Evolutionary conservation across 2,329 filamentous ascomycete species (phyloP).

Genomic region (Penicillium sp.): DNA sequence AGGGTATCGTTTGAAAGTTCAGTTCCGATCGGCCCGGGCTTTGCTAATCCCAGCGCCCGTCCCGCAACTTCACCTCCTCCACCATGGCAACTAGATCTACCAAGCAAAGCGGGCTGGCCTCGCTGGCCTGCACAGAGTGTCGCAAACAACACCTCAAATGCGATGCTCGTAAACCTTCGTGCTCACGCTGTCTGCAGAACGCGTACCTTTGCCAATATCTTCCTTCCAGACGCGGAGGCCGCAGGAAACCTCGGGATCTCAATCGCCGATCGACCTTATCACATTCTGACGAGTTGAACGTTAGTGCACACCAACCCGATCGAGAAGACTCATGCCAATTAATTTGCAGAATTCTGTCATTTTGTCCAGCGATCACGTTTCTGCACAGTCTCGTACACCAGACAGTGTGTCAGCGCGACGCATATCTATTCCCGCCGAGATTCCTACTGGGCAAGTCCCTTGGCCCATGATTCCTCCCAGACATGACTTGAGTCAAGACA

Average conservation of each 20-base stretch:
- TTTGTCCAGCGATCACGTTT: background rate
- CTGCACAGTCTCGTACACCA: constrained; percentile 19
- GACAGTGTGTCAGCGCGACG: constrained; percentile 18
- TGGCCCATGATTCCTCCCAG: constrained; percentile 22
- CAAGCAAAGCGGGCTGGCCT: constrained; percentile 29
- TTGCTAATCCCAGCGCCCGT: background rate
- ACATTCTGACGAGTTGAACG: constrained; percentile 10
- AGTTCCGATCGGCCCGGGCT: background rate
- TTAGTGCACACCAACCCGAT: constrained; percentile 2
- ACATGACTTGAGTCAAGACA: constrained; percentile 12
- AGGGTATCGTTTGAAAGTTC: background rate
- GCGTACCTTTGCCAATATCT: constrained; percentile 65
- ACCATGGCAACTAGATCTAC: constrained; percentile 20
- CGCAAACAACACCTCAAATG: constrained; percentile 68
- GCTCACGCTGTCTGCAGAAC: constrained; percentile 61
- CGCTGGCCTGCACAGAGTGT: constrained; percentile 47
- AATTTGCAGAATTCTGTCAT: constrained; percentile 8
- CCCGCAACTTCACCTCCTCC: background rate
- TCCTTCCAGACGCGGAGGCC: constrained; percentile 64
- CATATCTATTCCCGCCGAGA: constrained; percentile 14
- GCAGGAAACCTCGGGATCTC: constrained; percentile 34
- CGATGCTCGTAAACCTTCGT: constrained; percentile 63
- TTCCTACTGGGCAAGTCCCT: constrained; percentile 20
- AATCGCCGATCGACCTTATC: constrained; percentile 12
- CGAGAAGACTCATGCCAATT: constrained; percentile 1